Evolutionary conservation across 441 rosid species (phyloP).

Genomic region (Brassica hybrid): DNA sequence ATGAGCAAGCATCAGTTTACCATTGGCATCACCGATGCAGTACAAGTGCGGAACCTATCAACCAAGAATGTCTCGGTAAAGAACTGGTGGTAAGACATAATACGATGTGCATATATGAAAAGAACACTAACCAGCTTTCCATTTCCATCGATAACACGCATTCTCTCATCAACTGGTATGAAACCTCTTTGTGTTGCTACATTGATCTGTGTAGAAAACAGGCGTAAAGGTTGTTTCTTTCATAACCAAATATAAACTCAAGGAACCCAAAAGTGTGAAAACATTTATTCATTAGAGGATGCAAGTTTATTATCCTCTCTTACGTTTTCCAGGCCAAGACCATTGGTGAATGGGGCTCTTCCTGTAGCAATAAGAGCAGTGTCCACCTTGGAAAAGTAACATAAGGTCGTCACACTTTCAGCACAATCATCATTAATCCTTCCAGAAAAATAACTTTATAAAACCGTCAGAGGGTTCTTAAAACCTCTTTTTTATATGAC

Average conservation of each 20-base stretch:
- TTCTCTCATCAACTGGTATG: conserved; percentile 88
- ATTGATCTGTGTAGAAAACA: conserved; percentile 59
- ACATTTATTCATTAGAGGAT: neutral
- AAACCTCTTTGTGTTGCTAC: conserved; percentile 90
- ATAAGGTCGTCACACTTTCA: conserved; percentile 30
- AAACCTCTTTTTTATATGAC: conserved; percentile 10
- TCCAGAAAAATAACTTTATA: neutral
- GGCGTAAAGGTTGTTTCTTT: conserved; percentile 15
- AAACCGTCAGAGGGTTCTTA: neutral
- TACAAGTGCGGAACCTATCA: conserved; percentile 74
- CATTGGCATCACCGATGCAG: conserved; percentile 94
- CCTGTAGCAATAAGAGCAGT: conserved; percentile 98
- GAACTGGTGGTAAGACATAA: conserved; percentile 1
- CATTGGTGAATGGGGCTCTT: conserved; percentile 93
- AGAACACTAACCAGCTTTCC: conserved; percentile 70
- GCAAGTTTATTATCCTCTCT: conserved; percentile 6
- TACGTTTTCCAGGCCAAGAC: conserved; percentile 96
- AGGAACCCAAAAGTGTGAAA: conserved; percentile 15
- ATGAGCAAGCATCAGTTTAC: conserved; percentile 99
- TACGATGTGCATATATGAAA: conserved; percentile 1
- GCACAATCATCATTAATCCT: neutral
- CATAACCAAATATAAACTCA: conserved; percentile 15
- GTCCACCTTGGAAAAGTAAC: conserved; percentile 67
- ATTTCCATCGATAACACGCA: conserved; percentile 84
- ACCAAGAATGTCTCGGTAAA: conserved; percentile 34